A percentile compares a stretch with the other conserved stretches of the same genome.
Evolutionary conservation across 208 protist genomes (phyloP).

Genomic region (Wallacemonas sp.): DNA sequence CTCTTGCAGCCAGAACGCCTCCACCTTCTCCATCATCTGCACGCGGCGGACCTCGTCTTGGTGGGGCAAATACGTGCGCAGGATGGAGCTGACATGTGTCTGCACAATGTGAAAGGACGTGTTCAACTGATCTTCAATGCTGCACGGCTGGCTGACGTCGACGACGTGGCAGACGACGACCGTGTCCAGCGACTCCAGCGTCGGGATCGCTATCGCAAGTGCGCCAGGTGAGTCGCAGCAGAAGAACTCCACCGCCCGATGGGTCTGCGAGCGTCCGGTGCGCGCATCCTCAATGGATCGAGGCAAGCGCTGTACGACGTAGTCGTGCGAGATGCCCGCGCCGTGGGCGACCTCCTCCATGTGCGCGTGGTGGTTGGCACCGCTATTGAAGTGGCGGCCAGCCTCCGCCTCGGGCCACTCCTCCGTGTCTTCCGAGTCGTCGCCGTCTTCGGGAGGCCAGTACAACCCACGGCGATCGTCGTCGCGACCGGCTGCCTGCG

Average conservation of each 20-base stretch:
- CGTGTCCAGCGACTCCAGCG: conserved; percentile 55
- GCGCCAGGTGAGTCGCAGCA: conserved; percentile 82
- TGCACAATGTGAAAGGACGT: conserved; percentile 50
- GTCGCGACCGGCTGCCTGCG: not conserved
- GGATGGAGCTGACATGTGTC: conserved; percentile 45
- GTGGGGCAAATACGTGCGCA: conserved; percentile 56
- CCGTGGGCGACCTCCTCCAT: conserved; percentile 42
- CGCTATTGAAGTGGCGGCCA: not conserved
- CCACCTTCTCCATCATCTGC: conserved; percentile 62
- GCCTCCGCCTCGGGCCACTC: conserved; percentile 10
- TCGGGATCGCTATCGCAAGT: conserved; percentile 72
- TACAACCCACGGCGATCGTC: conserved; percentile 21
- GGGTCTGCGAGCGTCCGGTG: not conserved
- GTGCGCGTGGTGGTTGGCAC: conserved; percentile 10
- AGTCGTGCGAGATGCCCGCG: conserved; percentile 66
- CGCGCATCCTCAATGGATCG: conserved; percentile 15
- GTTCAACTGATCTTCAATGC: conserved; percentile 57
- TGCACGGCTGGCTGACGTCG: conserved; percentile 58
- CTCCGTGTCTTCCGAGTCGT: conserved; percentile 11
- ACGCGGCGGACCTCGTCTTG: conserved; percentile 77
- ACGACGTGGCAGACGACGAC: conserved; percentile 74
- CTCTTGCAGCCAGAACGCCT: conserved; percentile 58
- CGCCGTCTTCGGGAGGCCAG: conserved; percentile 17
- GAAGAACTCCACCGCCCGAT: conserved; percentile 71
- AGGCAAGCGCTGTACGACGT: conserved; percentile 63